Conservation (phyloP, 768 basidiomycete genomes). For the Tricholoma flavovirens region DNA sequence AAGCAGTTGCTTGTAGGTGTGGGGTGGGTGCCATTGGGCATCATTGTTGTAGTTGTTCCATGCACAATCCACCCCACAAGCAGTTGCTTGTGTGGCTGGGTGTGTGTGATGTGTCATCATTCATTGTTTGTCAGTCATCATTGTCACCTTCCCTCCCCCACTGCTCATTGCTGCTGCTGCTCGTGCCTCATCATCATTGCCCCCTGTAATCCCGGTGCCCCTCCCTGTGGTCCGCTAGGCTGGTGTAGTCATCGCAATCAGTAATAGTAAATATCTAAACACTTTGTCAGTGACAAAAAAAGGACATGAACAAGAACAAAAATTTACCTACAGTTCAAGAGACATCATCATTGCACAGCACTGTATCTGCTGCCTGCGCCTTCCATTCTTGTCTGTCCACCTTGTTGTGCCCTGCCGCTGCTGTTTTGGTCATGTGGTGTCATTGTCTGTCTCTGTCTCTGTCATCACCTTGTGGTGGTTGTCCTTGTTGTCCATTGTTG, state of each 20-base stretch:
- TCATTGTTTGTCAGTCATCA: too few relatives aligned
- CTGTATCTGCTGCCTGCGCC: background rate
- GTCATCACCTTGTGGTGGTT: background rate
- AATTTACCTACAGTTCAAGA: background rate
- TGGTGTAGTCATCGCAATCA: background rate
- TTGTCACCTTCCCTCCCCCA: too few relatives aligned
- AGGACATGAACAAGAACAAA: background rate
- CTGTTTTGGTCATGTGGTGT: background rate
- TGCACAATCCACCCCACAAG: too few relatives aligned
- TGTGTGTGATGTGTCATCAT: too few relatives aligned
- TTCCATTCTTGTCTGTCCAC: background rate
- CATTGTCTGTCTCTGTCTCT: background rate
- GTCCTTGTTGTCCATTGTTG: background rate
- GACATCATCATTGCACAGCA: background rate
- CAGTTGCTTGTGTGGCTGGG: too few relatives aligned
- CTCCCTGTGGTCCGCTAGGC: background rate
- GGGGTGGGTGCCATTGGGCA: too few relatives aligned
- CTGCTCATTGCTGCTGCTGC: too few relatives aligned
- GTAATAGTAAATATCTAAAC: background rate
- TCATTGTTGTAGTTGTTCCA: too few relatives aligned
- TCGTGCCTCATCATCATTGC: too few relatives aligned
- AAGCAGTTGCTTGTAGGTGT: too few relatives aligned
- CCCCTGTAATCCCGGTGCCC: too few relatives aligned
- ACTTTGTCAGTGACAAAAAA: background rate
- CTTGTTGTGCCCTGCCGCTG: background rate